These are phyloP conservation scores for Tricladium varicosporioides DNA, from an alignment of 2,329 filamentous ascomycete species.

Conservation along the genomic window DNA sequence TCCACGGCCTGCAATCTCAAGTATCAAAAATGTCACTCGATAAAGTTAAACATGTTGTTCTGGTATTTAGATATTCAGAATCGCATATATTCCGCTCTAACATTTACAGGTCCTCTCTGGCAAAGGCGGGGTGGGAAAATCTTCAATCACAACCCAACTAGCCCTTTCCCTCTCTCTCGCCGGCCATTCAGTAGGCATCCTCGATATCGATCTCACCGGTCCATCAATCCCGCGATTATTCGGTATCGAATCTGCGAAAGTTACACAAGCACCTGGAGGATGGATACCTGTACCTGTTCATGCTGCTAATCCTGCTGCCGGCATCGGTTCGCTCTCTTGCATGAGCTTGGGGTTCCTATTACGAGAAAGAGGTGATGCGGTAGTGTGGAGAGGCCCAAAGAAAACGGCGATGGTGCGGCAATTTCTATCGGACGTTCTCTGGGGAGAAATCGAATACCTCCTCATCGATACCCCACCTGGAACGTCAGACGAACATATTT, in stretches of 20 bases:
- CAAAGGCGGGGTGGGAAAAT: slow-evolving; percentile 98
- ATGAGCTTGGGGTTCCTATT: slow-evolving; percentile 95
- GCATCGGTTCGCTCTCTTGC: slow-evolving; percentile 67
- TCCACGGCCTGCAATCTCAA: slow-evolving; percentile 1
- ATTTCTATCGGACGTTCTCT: slow-evolving; percentile 88
- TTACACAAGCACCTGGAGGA: slow-evolving; percentile 85
- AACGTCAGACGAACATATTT: slow-evolving; percentile 96
- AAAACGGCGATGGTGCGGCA: slow-evolving; percentile 99
- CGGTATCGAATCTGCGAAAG: slow-evolving; percentile 82
- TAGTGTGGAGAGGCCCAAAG: slow-evolving; percentile 97
- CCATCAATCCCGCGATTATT: slow-evolving; percentile 96
- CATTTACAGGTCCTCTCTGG: slow-evolving; percentile 71
- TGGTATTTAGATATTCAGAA: slow-evolving; percentile 39
- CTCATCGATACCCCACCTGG: slow-evolving; percentile 95
- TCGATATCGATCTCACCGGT: slow-evolving; percentile 94
- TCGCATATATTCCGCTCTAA: slow-evolving; percentile 12
- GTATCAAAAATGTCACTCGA: slow-evolving; percentile 57
- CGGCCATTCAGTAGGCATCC: slow-evolving; percentile 87
- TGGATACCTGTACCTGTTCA: slow-evolving; percentile 92
- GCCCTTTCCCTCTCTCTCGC: slow-evolving; percentile 83
- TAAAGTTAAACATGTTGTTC: slow-evolving; percentile 73
- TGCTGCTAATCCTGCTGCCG: slow-evolving; percentile 48
- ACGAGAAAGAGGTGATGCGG: slow-evolving; percentile 78
- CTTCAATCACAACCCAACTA: slow-evolving; percentile 93
- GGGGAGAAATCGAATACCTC: slow-evolving; percentile 85